phyloP scores from a whole-genome alignment of 257 asterid species.

The Buddleja alternifolia region DNA sequence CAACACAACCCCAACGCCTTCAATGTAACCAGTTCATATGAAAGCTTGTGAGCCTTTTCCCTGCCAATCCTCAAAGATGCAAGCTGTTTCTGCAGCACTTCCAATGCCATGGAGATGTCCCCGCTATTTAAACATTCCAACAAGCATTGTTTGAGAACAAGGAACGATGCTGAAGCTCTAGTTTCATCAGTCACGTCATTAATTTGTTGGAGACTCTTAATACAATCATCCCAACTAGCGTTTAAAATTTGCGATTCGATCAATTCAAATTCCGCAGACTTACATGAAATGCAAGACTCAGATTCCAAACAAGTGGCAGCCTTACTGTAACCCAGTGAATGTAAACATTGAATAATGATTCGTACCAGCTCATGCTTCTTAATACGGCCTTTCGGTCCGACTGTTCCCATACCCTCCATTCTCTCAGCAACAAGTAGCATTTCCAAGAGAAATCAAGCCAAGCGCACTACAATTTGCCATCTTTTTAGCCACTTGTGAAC shows the following conservation, averaged over 20 bases:
- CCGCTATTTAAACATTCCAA: constrained; percentile 68
- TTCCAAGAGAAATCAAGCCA: constrained; percentile 18
- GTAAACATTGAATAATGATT: constrained; percentile 62
- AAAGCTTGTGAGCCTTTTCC: constrained; percentile 68
- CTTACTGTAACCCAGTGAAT: constrained; percentile 68
- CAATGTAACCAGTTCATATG: constrained; percentile 52
- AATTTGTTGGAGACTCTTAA: constrained; percentile 42
- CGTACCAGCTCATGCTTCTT: constrained; percentile 75
- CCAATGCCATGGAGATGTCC: constrained; percentile 57
- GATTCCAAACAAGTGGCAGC: constrained; percentile 80
- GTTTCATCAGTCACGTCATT: constrained; percentile 56
- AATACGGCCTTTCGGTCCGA: constrained; percentile 67
- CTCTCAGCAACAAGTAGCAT: constrained; percentile 28
- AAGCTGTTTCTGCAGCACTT: constrained; percentile 54
- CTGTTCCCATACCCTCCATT: constrained; percentile 45
- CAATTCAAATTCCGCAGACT: constrained; percentile 52
- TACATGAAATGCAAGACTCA: constrained; percentile 70
- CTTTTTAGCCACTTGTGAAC: constrained; percentile 17
- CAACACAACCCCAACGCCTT: constrained; percentile 48
- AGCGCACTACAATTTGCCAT: constrained; percentile 20
- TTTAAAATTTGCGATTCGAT: constrained; percentile 55
- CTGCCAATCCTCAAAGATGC: constrained; percentile 46
- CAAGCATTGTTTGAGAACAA: constrained; percentile 72
- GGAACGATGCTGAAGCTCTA: constrained; percentile 63
- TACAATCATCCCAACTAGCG: constrained; percentile 73